Evolutionary conservation across 2,329 filamentous ascomycete species (phyloP).

Genomic region (Epichloe elymi): DNA sequence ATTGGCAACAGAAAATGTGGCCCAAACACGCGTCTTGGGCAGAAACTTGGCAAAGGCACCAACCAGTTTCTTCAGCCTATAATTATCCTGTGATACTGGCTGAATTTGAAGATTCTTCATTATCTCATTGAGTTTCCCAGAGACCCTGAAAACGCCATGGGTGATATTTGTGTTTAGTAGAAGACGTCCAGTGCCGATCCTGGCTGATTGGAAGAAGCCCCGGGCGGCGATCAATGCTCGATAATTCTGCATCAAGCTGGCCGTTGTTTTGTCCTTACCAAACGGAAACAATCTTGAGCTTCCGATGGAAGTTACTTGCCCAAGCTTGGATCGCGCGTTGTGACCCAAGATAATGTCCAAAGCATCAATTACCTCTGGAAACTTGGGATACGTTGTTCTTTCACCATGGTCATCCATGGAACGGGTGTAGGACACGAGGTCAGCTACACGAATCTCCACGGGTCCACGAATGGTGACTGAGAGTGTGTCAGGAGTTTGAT

Average conservation of each 20-base stretch:
- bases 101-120: slow-evolving; percentile 15
- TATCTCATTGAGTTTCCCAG: slow-evolving; percentile 22
- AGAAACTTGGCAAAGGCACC: slow-evolving; percentile 20
- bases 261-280: slow-evolving; percentile 14
- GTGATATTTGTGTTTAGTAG: slow-evolving; percentile 43
- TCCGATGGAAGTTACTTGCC: slow-evolving; percentile 28
- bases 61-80: slow-evolving; percentile 14
- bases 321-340: slow-evolving; percentile 21
- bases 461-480: slow-evolving; percentile 30
- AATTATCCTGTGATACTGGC: slow-evolving; percentile 7
- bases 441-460: slow-evolving; percentile 22
- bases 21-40: slow-evolving; percentile 24
- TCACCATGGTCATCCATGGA: slow-evolving; percentile 26
- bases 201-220: slow-evolving; percentile 43
- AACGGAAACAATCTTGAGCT: slow-evolving; percentile 36
- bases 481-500: slow-evolving; percentile 20
- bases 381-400: slow-evolving; percentile 32
- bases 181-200: slow-evolving; percentile 38
- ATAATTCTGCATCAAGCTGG: slow-evolving; percentile 14
- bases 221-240: slow-evolving; percentile 29
- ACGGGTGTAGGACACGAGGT: slow-evolving; percentile 30
- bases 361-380: slow-evolving; percentile 33
- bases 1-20: slow-evolving; percentile 18
- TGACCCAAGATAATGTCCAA: slow-evolving; percentile 40
- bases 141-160: slow-evolving; percentile 36